Evolutionary conservation across 116 monocot species (phyloP).

Genomic region (Papilionanthe hybrid): DNA sequence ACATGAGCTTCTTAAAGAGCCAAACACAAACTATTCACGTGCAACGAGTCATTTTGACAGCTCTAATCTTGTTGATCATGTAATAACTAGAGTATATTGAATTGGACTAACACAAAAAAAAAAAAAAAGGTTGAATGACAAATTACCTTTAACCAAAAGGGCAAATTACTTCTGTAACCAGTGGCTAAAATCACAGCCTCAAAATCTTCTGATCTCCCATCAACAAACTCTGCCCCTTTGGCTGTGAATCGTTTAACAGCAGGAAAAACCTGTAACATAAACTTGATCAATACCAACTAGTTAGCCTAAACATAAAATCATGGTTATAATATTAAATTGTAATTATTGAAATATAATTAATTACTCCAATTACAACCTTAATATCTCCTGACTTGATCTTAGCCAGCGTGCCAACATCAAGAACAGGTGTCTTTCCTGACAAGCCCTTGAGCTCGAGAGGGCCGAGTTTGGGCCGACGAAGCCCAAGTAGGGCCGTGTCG

Average conservation of each 20-base stretch:
- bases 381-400: constrained; percentile 60
- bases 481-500: constrained; percentile 39
- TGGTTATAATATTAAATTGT: too few relatives aligned
- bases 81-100: too few relatives aligned
- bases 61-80: too few relatives aligned
- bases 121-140: neutral
- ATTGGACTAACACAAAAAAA: too few relatives aligned
- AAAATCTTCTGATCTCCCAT: constrained; percentile 29
- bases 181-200: constrained; percentile 63
- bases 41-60: too few relatives aligned
- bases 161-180: constrained; percentile 68
- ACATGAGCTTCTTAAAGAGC: too few relatives aligned
- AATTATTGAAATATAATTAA: neutral
- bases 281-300: neutral
- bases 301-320: neutral
- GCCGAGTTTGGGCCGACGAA: constrained; percentile 47
- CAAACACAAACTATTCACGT: too few relatives aligned
- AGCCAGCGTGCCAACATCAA: constrained; percentile 64
- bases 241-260: constrained; percentile 20
- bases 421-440: constrained; percentile 69
- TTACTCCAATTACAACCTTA: constrained; percentile 23
- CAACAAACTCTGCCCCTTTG: constrained; percentile 35
- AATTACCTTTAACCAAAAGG: constrained; percentile 51
- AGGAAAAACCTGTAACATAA: constrained; percentile 25
- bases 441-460: constrained; percentile 56